phyloP scores from a whole-genome alignment of 2,329 filamentous ascomycete genomes.

The Alternaria burnsii region DNA sequence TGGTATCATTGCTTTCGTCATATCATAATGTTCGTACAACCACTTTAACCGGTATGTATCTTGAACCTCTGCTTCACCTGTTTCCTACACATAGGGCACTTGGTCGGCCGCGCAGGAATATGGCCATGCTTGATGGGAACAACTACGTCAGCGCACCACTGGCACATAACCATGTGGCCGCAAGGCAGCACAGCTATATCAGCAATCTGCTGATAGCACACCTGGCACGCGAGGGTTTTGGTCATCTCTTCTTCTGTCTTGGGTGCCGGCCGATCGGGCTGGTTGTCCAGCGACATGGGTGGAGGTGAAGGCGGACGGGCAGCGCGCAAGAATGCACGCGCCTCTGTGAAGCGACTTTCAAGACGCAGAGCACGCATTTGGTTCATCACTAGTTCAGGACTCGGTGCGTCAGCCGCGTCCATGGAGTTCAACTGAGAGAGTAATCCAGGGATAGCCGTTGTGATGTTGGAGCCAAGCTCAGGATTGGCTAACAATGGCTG shows the following conservation, averaged over 20 bases:
- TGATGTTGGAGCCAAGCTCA: neutral
- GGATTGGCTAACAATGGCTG: neutral
- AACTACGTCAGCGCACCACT: conserved; percentile 63
- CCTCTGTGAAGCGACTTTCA: neutral
- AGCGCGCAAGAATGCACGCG: conserved; percentile 14
- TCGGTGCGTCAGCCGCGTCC: neutral
- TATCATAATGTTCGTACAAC: neutral
- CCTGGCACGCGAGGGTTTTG: conserved; percentile 60
- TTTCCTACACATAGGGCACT: conserved; percentile 59
- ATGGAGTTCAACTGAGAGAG: neutral
- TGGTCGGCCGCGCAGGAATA: conserved; percentile 49
- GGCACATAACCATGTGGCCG: conserved; percentile 64
- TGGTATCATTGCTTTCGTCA: neutral
- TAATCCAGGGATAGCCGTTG: neutral
- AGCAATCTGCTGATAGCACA: conserved; percentile 62
- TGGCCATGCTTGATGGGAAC: conserved; percentile 56
- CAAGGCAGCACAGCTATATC: conserved; percentile 63
- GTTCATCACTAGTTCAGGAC: neutral
- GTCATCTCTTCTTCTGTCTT: conserved; percentile 60
- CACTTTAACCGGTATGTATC: conserved; percentile 38
- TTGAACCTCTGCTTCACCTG: conserved; percentile 56
- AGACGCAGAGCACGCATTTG: conserved; percentile 1
- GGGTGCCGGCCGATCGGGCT: conserved; percentile 57
- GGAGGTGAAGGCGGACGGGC: conserved; percentile 24
- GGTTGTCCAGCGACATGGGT: conserved; percentile 54